Evolutionary conservation across 768 basidiomycete genomes (phyloP).

Genomic region (Rhodotorula toruloides): DNA sequence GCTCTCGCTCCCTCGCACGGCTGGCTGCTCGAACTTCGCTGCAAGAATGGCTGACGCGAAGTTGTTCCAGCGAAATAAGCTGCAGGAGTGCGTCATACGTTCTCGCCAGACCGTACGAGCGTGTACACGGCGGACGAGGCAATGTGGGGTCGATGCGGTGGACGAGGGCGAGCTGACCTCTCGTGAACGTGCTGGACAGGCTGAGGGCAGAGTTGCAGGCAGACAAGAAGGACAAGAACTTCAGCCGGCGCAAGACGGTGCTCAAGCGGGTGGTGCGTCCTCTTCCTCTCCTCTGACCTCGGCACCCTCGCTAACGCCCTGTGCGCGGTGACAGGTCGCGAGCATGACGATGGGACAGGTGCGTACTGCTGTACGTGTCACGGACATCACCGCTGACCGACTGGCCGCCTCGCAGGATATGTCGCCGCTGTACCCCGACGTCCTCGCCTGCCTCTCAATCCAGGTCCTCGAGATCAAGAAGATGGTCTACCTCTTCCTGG

Average conservation of each 20-base stretch:
- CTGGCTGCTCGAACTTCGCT: no score
- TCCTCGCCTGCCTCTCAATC: conserved; percentile 89
- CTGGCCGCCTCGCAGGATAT: conserved; percentile 31
- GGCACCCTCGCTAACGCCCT: background rate
- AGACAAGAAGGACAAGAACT: conserved; percentile 88
- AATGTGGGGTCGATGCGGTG: background rate
- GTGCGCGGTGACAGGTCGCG: conserved; percentile 49
- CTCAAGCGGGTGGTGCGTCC: conserved; percentile 80
- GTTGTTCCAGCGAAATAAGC: conserved; percentile 33
- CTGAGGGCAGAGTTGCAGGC: conserved; percentile 40
- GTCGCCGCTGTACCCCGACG: conserved; percentile 87
- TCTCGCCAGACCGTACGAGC: background rate
- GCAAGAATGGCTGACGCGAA: conserved; percentile 37
- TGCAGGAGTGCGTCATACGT: conserved; percentile 21
- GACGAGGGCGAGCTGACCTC: background rate
- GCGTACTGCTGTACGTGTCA: conserved; percentile 48
- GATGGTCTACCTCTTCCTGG: conserved; percentile 69
- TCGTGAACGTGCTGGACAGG: background rate
- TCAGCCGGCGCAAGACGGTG: conserved; percentile 81
- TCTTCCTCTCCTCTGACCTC: background rate
- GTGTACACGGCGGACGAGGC: background rate
- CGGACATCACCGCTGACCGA: background rate
- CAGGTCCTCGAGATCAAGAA: conserved; percentile 97
- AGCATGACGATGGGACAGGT: conserved; percentile 99
- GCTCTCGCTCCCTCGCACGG: no score